These are phyloP conservation scores for Aphanoascus verrucosus DNA, from an alignment of 2,329 filamentous ascomycete species.

Conservation along the genomic window DNA sequence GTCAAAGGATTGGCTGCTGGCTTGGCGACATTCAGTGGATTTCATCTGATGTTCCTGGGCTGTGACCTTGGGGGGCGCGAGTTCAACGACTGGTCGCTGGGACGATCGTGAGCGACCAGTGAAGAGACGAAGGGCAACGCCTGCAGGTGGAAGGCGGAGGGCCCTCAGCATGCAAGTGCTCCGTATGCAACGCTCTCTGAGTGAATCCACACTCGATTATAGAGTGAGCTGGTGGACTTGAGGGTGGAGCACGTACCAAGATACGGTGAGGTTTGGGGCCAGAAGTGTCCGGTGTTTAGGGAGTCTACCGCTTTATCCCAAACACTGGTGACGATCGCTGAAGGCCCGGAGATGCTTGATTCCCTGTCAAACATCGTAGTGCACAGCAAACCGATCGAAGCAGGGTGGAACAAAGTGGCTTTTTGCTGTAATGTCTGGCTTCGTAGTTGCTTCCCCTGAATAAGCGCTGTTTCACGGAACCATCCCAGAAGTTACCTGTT, in stretches of 20 bases:
- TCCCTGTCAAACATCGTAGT: background rate
- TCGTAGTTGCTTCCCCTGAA: background rate
- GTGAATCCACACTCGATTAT: background rate
- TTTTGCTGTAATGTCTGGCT: background rate
- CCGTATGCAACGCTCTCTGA: background rate
- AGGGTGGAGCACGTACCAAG: background rate
- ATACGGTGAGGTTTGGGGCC: background rate
- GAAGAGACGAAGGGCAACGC: too few relatives aligned
- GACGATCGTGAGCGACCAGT: too few relatives aligned
- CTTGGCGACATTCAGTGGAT: too few relatives aligned
- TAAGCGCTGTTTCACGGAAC: slow-evolving; percentile 7
- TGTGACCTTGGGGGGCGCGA: too few relatives aligned
- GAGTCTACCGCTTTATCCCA: background rate
- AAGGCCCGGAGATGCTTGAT: background rate
- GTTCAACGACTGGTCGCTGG: too few relatives aligned
- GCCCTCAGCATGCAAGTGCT: too few relatives aligned
- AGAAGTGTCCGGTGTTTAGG: background rate
- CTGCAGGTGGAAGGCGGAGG: too few relatives aligned
- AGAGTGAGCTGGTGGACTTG: background rate
- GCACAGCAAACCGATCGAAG: background rate
- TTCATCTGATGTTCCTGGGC: too few relatives aligned
- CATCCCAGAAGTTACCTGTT: slow-evolving; percentile 1
- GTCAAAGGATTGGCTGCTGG: too few relatives aligned
- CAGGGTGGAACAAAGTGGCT: background rate
- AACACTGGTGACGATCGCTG: background rate